Conservation (phyloP, 202 grass and related monocot species). For the Brachypodium distachyon region DNA sequence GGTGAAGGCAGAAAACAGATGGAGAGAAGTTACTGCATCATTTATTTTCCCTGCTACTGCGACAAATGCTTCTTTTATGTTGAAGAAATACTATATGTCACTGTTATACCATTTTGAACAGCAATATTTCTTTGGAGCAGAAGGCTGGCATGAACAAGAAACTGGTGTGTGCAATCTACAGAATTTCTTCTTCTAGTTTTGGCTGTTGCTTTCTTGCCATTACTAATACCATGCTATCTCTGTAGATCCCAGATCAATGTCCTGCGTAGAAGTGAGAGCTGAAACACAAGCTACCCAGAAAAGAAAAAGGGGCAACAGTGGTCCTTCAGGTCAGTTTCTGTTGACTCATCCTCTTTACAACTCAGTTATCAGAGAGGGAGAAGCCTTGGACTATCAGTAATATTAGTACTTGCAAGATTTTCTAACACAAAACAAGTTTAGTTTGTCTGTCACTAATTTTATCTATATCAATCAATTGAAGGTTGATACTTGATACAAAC, state of each 20-base stretch:
- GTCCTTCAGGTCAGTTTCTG: conserved; percentile 35
- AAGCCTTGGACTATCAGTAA: conserved; percentile 4
- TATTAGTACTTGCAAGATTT: not conserved
- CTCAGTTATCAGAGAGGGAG: too few species aligned
- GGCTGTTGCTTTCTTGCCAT: not conserved
- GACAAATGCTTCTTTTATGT: conserved; percentile 86
- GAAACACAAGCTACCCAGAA: conserved; percentile 46
- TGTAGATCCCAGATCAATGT: conserved; percentile 23
- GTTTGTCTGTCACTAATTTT: not conserved
- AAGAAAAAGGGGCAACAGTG: conserved; percentile 57
- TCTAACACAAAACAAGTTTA: not conserved
- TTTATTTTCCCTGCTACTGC: conserved; percentile 83
- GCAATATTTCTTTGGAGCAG: conserved; percentile 62
- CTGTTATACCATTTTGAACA: conserved; percentile 88
- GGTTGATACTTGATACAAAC: not conserved
- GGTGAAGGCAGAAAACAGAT: conserved; percentile 80
- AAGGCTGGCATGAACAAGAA: conserved; percentile 47
- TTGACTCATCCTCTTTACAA: not conserved
- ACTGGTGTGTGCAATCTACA: conserved; percentile 39
- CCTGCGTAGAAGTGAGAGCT: conserved; percentile 22
- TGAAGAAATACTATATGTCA: conserved; percentile 90
- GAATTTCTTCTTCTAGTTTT: not conserved
- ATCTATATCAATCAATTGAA: not conserved
- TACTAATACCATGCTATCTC: conserved; percentile 4
- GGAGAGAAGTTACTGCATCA: conserved; percentile 88